Evolutionary conservation across 805 yeast species (phyloP), one percentile per base, ranked within the genome.

Genomic region (Teunomyces kruisii): DNA sequence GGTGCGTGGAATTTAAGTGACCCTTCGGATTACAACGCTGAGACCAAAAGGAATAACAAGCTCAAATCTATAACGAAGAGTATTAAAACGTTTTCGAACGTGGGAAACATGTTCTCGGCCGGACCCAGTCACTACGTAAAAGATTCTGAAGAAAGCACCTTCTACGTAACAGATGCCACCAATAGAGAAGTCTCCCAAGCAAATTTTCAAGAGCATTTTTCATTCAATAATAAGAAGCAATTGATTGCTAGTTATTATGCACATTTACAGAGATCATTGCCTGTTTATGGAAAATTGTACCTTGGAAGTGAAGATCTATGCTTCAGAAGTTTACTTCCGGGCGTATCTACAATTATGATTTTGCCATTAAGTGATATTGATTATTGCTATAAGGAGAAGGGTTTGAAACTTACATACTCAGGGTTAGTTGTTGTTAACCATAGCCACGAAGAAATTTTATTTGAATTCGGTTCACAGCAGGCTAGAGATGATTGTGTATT

Each of bases 251-350:
- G 88, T 1, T 92, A 88, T 57, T 84, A 79, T 56, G 74, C 84
- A 1, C 83, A 87, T 63, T 57, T 89, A 13, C 83, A 80, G 51
- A 77, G 86, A 51, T 78, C 86, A 9, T 67, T 88, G 14, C 96
- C 96, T 1, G 69, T 83, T 1, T 90, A 88, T 64, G 98, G 98
- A 1, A 87, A 88, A 54, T 57, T 91, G 2, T 89, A 89, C 60
- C 54, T 92, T 9, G 88, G 96, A 0, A 69, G 76, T 14, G 74
- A 73, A 26, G 79, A 77, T 45, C 59, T 92, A n/a, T 91, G 96
- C 51, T 92, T 86, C 65, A 72, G 94, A 48, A 84, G 96, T 30
- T 68, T 88, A 30, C 57, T 88, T 3, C 95, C 95, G 0, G 94
- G 95, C 0, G 74, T 86, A 0, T 76, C 79, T 30, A 86, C 96